A percentile compares a stretch with the other conserved stretches of the same genome.
Evolutionary conservation across 2,329 filamentous ascomycete genomes (phyloP).

Genomic region (Penicillium paneum): DNA sequence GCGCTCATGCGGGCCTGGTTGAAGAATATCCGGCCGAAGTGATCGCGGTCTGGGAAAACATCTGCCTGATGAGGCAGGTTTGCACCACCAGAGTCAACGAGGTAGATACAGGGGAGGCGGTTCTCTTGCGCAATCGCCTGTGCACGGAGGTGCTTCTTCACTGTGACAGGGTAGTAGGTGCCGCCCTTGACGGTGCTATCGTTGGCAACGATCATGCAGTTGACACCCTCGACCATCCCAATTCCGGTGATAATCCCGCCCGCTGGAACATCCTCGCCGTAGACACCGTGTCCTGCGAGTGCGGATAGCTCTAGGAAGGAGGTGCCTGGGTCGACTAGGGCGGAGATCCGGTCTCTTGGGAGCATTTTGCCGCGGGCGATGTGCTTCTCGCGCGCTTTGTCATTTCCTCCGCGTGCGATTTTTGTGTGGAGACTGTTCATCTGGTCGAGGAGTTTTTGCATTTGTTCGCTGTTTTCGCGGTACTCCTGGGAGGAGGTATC

Average conservation of each 20-base stretch:
- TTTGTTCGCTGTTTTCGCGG: slow-evolving; percentile 73
- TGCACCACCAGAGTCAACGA: slow-evolving; percentile 92
- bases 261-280: slow-evolving; percentile 81
- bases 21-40: slow-evolving; percentile 97
- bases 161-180: slow-evolving; percentile 94
- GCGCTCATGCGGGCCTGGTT: slow-evolving; percentile 95
- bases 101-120: slow-evolving; percentile 78
- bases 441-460: slow-evolving; percentile 67
- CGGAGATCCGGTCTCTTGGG: slow-evolving; percentile 80
- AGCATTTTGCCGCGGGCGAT: slow-evolving; percentile 89
- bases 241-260: slow-evolving; percentile 92
- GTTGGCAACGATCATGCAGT: slow-evolving; percentile 90
- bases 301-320: slow-evolving; percentile 91
- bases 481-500: slow-evolving; percentile 76
- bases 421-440: slow-evolving; percentile 68
- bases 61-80: slow-evolving; percentile 94
- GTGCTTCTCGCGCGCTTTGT: slow-evolving; percentile 84
- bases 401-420: slow-evolving; percentile 72
- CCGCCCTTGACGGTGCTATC: slow-evolving; percentile 97
- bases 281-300: slow-evolving; percentile 82
- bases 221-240: slow-evolving; percentile 83
- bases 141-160: slow-evolving; percentile 93
- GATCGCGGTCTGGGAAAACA: slow-evolving; percentile 90
- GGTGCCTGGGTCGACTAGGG: slow-evolving; percentile 82
- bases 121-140: slow-evolving; percentile 91